A percentile compares a stretch with the other conserved stretches of the same genome.
These are phyloP conservation scores for Claviceps digitariae DNA, from an alignment of 2,329 filamentous ascomycete species.

Conservation along the genomic window DNA sequence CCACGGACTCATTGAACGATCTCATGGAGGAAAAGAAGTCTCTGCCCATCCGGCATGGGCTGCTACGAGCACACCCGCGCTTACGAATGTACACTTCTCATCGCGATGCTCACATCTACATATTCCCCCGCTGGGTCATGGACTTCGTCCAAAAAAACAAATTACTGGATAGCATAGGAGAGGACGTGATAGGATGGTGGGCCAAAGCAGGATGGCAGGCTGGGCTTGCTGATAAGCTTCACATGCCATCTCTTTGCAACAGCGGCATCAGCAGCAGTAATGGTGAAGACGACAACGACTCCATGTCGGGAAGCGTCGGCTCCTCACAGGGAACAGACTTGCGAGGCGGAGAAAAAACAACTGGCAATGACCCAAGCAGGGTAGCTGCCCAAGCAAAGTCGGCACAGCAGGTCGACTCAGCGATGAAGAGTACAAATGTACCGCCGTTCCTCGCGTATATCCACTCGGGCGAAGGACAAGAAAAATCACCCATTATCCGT, in stretches of 20 bases:
- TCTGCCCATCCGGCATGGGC: conserved; percentile 59
- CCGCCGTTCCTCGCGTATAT: conserved; percentile 74
- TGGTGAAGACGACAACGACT: conserved; percentile 24
- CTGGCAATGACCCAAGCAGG: neutral
- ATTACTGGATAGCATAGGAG: conserved; percentile 72
- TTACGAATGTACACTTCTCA: conserved; percentile 72
- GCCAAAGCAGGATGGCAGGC: conserved; percentile 87
- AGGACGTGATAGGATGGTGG: conserved; percentile 92
- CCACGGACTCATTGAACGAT: conserved; percentile 80
- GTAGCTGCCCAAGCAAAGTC: neutral
- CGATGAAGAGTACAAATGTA: conserved; percentile 22
- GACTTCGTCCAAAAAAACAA: conserved; percentile 71
- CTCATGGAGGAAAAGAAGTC: conserved; percentile 61
- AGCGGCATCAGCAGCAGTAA: conserved; percentile 20
- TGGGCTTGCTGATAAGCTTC: conserved; percentile 65
- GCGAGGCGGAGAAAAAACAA: conserved; percentile 7
- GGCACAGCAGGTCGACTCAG: neutral
- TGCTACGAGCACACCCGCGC: conserved; percentile 61
- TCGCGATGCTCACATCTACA: conserved; percentile 86
- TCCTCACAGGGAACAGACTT: conserved; percentile 15
- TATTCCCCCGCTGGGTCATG: conserved; percentile 84
- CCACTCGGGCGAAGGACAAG: conserved; percentile 41
- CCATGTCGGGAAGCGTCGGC: conserved; percentile 15
- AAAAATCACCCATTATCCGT: conserved; percentile 54
- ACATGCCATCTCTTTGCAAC: conserved; percentile 47